phyloP scores from a whole-genome alignment of 2,329 filamentous ascomycete genomes.

The Dactylonectria estremocensis region DNA sequence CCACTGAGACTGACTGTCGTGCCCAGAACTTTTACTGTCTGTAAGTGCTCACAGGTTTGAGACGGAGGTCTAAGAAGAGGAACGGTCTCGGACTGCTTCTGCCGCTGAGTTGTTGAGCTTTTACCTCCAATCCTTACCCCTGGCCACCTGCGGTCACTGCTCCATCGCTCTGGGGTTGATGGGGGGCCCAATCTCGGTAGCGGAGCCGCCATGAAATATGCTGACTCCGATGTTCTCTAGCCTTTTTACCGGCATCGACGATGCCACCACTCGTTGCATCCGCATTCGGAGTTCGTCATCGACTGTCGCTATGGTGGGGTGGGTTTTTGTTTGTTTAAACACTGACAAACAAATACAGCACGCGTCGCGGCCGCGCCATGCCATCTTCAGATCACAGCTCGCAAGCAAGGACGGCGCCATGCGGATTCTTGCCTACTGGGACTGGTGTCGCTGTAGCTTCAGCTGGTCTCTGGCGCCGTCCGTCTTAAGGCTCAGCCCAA shows the following conservation, averaged over 20 bases:
- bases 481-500: conserved; percentile 8
- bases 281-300: conserved; percentile 34
- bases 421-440: conserved; percentile 11
- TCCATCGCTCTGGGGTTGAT: conserved; percentile 23
- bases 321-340: conserved; percentile 18
- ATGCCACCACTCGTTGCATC: conserved; percentile 12
- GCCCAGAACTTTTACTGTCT: not conserved
- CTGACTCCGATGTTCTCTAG: conserved; percentile 32
- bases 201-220: conserved; percentile 33
- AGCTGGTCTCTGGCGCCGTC: conserved; percentile 12
- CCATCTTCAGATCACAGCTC: conserved; percentile 14
- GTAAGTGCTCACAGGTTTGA: not conserved
- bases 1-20: conserved; percentile 1
- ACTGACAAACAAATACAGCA: not conserved
- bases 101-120: not conserved
- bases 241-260: conserved; percentile 34
- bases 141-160: not conserved
- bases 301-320: conserved; percentile 30
- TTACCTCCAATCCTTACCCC: conserved; percentile 11
- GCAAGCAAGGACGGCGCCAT: conserved; percentile 4
- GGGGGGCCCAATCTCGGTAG: conserved; percentile 43
- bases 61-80: not conserved
- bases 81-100: not conserved
- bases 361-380: conserved; percentile 11
- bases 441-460: conserved; percentile 15